Conservation (phyloP, 441 rosid species). For the Kokia cookei region DNA sequence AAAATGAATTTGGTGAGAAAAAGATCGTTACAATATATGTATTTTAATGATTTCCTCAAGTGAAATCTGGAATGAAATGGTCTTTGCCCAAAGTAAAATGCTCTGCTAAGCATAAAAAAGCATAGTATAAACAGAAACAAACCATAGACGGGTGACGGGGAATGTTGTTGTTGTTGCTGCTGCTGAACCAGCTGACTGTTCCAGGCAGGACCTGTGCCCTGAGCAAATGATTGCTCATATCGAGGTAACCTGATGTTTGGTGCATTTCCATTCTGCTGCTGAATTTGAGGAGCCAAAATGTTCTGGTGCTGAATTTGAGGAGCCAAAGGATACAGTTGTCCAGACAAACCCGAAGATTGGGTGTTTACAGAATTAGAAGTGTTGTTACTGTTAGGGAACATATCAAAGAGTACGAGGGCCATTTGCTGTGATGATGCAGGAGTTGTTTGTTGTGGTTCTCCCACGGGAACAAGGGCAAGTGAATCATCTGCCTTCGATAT, state of each 20-base stretch:
- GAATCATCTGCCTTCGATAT: slow-evolving; percentile 56
- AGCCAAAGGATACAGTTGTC: slow-evolving; percentile 39
- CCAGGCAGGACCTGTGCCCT: slow-evolving; percentile 59
- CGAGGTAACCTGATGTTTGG: slow-evolving; percentile 51
- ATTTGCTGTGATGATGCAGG: slow-evolving; percentile 60
- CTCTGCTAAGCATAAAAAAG: background rate
- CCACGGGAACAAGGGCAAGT: slow-evolving; percentile 82
- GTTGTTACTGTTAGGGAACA: slow-evolving; percentile 60
- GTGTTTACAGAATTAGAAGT: slow-evolving; percentile 41
- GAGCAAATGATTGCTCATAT: slow-evolving; percentile 61
- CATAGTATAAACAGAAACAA: slow-evolving; percentile 10
- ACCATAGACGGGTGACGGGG: slow-evolving; percentile 72
- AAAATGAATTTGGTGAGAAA: background rate
- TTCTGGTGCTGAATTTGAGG: slow-evolving; percentile 24
- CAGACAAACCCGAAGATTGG: slow-evolving; percentile 38
- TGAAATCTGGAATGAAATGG: too few relatives aligned
- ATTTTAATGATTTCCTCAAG: too few relatives aligned
- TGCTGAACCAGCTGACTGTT: slow-evolving; percentile 57
- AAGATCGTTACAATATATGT: too few relatives aligned
- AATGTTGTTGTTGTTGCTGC: slow-evolving; percentile 30
- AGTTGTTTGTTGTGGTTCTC: slow-evolving; percentile 49
- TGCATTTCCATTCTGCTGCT: slow-evolving; percentile 50
- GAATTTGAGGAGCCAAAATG: background rate
- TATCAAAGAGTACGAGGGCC: slow-evolving; percentile 81
- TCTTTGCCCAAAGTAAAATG: background rate